A percentile compares a stretch with the other conserved stretches of the same genome.
phyloP scores from a whole-genome alignment of 2,329 filamentous ascomycete genomes.

The Penicillium vulpinum region DNA sequence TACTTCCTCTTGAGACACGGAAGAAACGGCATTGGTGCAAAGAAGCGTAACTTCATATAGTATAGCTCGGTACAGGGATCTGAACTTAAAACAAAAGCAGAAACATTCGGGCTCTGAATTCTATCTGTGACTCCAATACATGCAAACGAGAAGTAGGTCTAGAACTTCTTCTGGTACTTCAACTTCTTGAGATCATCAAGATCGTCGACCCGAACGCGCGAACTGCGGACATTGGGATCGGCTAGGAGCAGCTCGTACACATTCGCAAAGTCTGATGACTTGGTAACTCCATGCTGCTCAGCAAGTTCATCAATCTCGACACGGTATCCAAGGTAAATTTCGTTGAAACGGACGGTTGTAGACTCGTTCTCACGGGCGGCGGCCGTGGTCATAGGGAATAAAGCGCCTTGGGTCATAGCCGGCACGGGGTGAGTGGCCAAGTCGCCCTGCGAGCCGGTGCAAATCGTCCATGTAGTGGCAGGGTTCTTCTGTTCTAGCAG shows the following conservation, averaged over 20 bases:
- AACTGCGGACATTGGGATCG: background rate
- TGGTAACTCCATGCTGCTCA: background rate
- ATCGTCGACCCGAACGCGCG: background rate
- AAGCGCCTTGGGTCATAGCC: background rate
- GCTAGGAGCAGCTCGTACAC: background rate
- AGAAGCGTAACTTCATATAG: too few relatives aligned
- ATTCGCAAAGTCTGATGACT: background rate
- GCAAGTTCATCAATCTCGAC: background rate
- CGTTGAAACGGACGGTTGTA: background rate
- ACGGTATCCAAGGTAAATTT: background rate
- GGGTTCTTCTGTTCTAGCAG: background rate
- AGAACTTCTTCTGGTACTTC: background rate
- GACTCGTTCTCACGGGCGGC: background rate
- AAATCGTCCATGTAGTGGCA: background rate
- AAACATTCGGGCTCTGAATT: too few relatives aligned
- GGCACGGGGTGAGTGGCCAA: background rate
- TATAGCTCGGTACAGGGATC: too few relatives aligned
- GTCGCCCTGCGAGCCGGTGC: background rate
- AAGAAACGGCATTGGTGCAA: too few relatives aligned
- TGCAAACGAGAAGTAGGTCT: background rate
- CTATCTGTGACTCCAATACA: too few relatives aligned
- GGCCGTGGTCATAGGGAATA: background rate
- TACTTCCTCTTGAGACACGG: too few relatives aligned
- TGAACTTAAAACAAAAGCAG: too few relatives aligned
- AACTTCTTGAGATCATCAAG: background rate